Conservation (phyloP, 495 filamentous ascomycete genomes). For the Glarea lozoyensis region DNA sequence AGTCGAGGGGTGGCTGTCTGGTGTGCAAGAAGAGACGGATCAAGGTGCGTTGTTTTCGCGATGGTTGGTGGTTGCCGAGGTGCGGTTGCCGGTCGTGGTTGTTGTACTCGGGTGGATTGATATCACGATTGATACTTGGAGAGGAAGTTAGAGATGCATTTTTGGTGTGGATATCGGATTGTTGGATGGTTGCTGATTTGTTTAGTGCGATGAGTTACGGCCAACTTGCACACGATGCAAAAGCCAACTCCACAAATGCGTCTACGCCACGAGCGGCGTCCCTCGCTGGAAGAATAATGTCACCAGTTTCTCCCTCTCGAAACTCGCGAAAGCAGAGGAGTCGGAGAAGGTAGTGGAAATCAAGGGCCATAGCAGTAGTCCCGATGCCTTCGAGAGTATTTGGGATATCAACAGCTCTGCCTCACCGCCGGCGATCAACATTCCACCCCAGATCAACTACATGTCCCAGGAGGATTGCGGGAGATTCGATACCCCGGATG, state of each 20-base stretch:
- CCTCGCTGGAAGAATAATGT: constrained; percentile 6
- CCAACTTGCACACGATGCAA: constrained; percentile 4
- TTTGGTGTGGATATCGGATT: not conserved
- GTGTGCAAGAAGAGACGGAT: constrained; percentile 7
- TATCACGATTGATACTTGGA: not conserved
- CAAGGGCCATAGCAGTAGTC: too few species aligned
- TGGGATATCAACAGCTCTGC: too few species aligned
- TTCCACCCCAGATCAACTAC: too few species aligned
- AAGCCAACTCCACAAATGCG: not conserved
- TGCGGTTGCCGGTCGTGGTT: not conserved
- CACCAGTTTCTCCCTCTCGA: not conserved
- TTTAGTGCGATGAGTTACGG: constrained; percentile 7
- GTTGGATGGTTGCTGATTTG: not conserved
- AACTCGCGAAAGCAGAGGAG: not conserved
- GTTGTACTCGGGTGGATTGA: not conserved
- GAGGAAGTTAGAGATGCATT: not conserved
- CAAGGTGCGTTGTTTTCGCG: too few species aligned
- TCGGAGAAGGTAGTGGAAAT: too few species aligned
- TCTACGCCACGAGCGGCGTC: not conserved
- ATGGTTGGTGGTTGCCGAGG: too few species aligned
- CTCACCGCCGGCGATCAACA: too few species aligned
- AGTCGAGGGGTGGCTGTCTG: constrained; percentile 7
- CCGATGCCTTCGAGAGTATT: too few species aligned
- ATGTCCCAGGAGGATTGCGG: too few species aligned
- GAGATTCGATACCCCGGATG: too few species aligned